Base-by-base conservation (phyloP, 768 basidiomycete species). In the Chiua virens region DNA sequence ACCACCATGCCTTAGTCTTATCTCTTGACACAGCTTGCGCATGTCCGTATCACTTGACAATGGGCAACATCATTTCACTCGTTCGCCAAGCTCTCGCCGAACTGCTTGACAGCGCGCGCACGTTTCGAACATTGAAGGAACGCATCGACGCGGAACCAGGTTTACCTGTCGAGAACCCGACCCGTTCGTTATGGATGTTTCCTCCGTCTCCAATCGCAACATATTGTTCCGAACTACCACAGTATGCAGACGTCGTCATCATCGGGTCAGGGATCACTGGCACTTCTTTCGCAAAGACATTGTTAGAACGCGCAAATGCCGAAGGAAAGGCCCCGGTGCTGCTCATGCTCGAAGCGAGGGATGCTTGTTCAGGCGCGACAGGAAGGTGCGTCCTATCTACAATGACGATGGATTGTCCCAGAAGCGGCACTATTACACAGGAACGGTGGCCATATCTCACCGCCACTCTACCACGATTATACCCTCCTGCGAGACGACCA, bases 251-350 rank as follows among this genome's bases (percentile, higher is more conserved):
- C 56, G 67, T 89, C 4, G 79, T 89, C 22, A 73, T 91, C 45
- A 78, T 91, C 47, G 89, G 89, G 3, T 85, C 84, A n/a, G 89
- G 89, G 0, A 86, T 91, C 51, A 84, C 88, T 0, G 87, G 87
- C 4, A 75, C 85, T 0, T 75, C 82, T 1, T 65, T 87, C 40
- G 82, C 79, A 5, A 77, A 81, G 54, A 76, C 77, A 9, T 53
- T 86, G 21, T 70, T 89, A 15, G 70, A 75, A 36, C 63, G 65
- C 17, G 58, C 63, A 8, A 47, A 50, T 25, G 66, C 47, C 43
- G 53, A 60, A 9, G 65, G 60, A 22, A 64, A 62, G 23, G 49
- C 55, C 8, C 52, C 80, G 14, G 68, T 71, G 34, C 65, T 94
- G 3, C 79, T 90, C 20, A 83, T 92, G 74, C 75, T 96, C 20